Conservation (phyloP, 2,329 filamentous ascomycete genomes). For the Boeremia lycopersici region DNA sequence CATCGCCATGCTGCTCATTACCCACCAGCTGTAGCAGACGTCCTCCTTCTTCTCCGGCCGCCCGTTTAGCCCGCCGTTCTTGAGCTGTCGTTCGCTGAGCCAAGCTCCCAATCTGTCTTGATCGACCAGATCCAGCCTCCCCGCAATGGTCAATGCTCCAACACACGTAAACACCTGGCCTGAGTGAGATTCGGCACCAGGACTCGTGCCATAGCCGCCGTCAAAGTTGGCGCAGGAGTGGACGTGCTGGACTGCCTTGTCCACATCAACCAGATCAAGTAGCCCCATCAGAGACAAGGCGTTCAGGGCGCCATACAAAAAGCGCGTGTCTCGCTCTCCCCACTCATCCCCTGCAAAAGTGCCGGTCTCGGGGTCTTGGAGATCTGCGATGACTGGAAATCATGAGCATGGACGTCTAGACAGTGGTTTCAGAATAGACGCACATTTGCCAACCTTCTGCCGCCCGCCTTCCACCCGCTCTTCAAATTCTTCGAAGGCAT, state of each 20-base stretch:
- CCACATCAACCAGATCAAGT: constrained; percentile 74
- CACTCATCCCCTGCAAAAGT: constrained; percentile 94
- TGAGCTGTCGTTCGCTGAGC: constrained; percentile 90
- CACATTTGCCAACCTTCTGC: constrained; percentile 78
- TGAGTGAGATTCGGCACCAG: constrained; percentile 91
- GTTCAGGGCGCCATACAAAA: constrained; percentile 89
- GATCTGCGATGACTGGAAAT: constrained; percentile 71
- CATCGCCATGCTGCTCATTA: constrained; percentile 88
- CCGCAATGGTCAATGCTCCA: constrained; percentile 82
- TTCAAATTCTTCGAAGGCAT: constrained; percentile 85
- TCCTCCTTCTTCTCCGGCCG: constrained; percentile 95
- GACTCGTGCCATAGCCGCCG: constrained; percentile 87
- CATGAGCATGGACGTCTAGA: constrained; percentile 29
- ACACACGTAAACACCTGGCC: constrained; percentile 97
- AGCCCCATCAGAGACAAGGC: constrained; percentile 83
- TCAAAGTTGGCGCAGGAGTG: constrained; percentile 89
- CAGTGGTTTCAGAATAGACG: constrained; percentile 46
- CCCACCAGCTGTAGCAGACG: constrained; percentile 99
- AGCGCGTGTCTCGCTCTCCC: constrained; percentile 95
- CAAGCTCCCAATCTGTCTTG: constrained; percentile 82
- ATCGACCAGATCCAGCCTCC: constrained; percentile 80
- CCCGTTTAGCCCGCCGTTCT: constrained; percentile 88
- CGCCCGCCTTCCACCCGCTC: constrained; percentile 69
- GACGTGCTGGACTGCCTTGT: constrained; percentile 80
- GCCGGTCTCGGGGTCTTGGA: constrained; percentile 81